A percentile compares a stretch with the other conserved stretches of the same genome.
Evolutionary conservation across 2,329 filamentous ascomycete genomes (phyloP).

Genomic region (Neofusicoccum cordaticola): DNA sequence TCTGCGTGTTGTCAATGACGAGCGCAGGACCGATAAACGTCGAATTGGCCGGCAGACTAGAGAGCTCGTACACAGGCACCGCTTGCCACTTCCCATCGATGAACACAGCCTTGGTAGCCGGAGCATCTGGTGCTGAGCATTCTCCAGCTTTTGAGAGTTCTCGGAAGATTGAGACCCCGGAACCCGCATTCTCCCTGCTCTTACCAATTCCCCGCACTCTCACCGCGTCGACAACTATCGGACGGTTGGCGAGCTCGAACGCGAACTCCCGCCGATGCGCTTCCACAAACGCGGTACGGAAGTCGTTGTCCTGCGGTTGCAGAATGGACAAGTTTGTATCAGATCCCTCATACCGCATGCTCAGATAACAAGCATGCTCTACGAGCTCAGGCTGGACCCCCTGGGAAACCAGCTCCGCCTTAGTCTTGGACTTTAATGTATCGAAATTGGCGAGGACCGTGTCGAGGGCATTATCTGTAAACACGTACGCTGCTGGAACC

Average conservation of each 20-base stretch:
- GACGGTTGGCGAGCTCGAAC: slow-evolving; percentile 38
- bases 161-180: neutral
- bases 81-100: slow-evolving; percentile 21
- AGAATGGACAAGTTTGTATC: slow-evolving; percentile 46
- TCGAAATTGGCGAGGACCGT: neutral
- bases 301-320: slow-evolving; percentile 30
- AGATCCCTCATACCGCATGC: slow-evolving; percentile 45
- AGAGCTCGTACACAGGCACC: slow-evolving; percentile 27
- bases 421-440: neutral
- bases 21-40: slow-evolving; percentile 30
- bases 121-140: neutral
- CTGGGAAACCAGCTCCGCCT: slow-evolving; percentile 60
- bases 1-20: slow-evolving; percentile 45
- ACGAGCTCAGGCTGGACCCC: slow-evolving; percentile 51
- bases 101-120: slow-evolving; percentile 19
- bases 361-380: slow-evolving; percentile 38
- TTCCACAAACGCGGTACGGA: slow-evolving; percentile 34
- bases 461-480: slow-evolving; percentile 62
- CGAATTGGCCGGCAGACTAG: slow-evolving; percentile 21
- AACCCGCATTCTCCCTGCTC: neutral
- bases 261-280: slow-evolving; percentile 44
- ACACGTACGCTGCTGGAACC: slow-evolving; percentile 64
- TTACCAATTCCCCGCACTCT: slow-evolving; percentile 9
- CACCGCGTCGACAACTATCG: slow-evolving; percentile 26
- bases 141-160: neutral